These are phyloP conservation scores for Besnoitia besnoiti DNA, from an alignment of 169 alveolate genomes.

Conservation along the genomic window DNA sequence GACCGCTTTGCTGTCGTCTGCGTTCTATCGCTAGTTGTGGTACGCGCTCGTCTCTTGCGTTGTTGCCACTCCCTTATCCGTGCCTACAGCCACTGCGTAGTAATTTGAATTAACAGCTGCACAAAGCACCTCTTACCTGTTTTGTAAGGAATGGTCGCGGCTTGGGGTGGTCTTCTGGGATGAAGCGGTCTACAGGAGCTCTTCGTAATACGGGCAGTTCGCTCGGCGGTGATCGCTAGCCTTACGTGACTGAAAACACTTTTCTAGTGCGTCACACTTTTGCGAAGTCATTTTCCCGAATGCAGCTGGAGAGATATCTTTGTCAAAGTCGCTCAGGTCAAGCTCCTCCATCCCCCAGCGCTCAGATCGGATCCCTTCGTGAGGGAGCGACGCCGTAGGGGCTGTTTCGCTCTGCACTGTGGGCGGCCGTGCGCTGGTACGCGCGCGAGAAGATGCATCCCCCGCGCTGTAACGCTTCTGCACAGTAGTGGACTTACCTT, in stretches of 20 bases:
- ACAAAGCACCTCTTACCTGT: background rate
- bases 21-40: background rate
- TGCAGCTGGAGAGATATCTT: background rate
- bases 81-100: background rate
- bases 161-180: background rate
- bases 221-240: too few relatives aligned
- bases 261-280: too few relatives aligned
- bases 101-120: background rate
- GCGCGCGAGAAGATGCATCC: background rate
- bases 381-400: background rate
- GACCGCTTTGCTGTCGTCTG: background rate
- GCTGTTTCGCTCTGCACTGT: background rate
- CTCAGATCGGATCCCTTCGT: background rate
- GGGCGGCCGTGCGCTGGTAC: background rate
- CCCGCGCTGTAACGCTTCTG: background rate
- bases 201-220: too few relatives aligned
- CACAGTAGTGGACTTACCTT: background rate
- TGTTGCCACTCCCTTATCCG: background rate
- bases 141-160: background rate
- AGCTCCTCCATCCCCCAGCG: background rate
- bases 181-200: background rate
- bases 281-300: too few relatives aligned
- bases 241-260: too few relatives aligned
- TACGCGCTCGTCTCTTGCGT: constrained; percentile 3
- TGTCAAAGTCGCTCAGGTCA: constrained; percentile 14